Conservation (phyloP, 225 moss, liverwort and hornwort genomes). For the Polytrichum formosum region DNA sequence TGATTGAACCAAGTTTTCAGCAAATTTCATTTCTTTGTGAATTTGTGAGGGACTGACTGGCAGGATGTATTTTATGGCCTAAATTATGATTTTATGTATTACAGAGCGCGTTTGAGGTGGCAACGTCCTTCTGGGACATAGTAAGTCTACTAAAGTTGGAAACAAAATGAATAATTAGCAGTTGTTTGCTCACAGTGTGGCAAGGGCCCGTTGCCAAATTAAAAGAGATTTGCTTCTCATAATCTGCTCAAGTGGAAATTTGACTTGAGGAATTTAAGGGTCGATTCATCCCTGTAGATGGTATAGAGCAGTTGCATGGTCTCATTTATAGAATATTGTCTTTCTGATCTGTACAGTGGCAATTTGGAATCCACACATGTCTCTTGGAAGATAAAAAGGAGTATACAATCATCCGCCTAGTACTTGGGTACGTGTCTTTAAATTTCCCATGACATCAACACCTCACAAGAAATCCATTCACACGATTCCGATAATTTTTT, state of each 20-base stretch:
- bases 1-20: no score
- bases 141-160: conserved; percentile 25
- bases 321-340: no score
- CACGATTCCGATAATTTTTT: no score
- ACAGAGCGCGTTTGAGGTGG: conserved; percentile 62
- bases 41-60: no score
- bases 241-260: no score
- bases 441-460: no score
- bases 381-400: conserved; percentile 48
- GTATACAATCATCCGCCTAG: conserved; percentile 34
- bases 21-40: no score
- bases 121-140: conserved; percentile 59
- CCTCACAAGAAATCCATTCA: conserved; percentile 1
- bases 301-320: neutral
- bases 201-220: no score
- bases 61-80: no score
- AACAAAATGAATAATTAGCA: no score
- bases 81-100: neutral
- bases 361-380: conserved; percentile 55
- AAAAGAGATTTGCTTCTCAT: no score
- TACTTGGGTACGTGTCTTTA: conserved; percentile 25
- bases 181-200: no score
- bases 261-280: neutral
- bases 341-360: conserved; percentile 48
- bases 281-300: neutral